Evolutionary conservation across 140 eudicot species (phyloP), one percentile per base, ranked within the genome.

Genomic region (Anethum foeniculum): DNA sequence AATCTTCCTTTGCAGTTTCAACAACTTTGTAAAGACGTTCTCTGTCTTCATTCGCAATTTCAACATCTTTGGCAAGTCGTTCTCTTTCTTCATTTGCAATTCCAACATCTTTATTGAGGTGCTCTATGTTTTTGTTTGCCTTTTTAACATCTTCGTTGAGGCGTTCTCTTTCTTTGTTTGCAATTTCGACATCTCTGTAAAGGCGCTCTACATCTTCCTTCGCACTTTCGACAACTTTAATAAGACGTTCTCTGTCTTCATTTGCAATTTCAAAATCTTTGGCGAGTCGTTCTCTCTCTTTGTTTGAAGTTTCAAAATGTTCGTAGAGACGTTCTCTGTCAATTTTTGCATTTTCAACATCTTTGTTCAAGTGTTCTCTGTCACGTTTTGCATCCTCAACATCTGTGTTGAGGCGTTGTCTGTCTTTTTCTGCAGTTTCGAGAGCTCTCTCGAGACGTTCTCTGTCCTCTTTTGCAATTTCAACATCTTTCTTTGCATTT

Each of bases 111-210:
- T 41, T 44, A 4, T 48, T 62, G 62, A 71, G 23, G 3, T n/a
- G 71, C 1, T 38, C 38, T 19, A 38, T 19, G 67, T 12, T 21
- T 65, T 65, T 27, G 41, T 65, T 28, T 65, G 67, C 67, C 9
- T 7, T 58, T 58, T 58, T 11, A 58, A 58, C 30, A 23, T 21
- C 67, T 23, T 7, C 23, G 27, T 58, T 48, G 72, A 71, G 23
- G 15, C n/a, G 62, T 4, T 62, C 38, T 25, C 32, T 10, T 43
- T 12, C 73, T 69, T 69, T 69, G 75, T 18, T 69, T 71, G 43
- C 73, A 67, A 3, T 41, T 58, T 82, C 82, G 12, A 82, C 43
- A 23, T 71, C 82, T 32, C 67, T 44, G 4, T 47, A 48, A 41
- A 71, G 21, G 2, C 43, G 71, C 1, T 62, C 47, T 18, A 44